Evolutionary conservation across 805 yeast species (phyloP).

Genomic region (Lipomyces kockii): DNA sequence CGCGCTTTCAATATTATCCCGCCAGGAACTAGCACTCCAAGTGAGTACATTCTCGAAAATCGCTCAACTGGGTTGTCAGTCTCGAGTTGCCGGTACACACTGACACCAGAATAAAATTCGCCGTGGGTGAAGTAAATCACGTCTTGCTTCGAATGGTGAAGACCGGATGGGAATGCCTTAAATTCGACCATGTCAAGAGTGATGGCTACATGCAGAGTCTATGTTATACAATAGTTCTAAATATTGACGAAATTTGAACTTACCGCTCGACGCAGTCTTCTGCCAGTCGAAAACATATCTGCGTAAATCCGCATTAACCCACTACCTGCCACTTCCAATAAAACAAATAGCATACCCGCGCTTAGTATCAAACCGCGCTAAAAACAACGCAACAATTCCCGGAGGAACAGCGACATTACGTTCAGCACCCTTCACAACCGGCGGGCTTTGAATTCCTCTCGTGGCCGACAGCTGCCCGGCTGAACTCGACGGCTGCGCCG

Average conservation of each 20-base stretch:
- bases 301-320: neutral
- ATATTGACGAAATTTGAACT: neutral
- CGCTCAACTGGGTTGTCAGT: conserved; percentile 40
- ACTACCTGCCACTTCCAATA: conserved; percentile 48
- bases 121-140: conserved; percentile 58
- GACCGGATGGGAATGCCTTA: conserved; percentile 70
- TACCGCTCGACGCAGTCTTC: conserved; percentile 38
- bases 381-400: conserved; percentile 48
- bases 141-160: conserved; percentile 59
- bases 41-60: conserved; percentile 55
- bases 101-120: conserved; percentile 50
- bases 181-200: conserved; percentile 58
- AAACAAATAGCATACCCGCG: conserved; percentile 50
- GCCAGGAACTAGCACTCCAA: conserved; percentile 56
- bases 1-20: conserved; percentile 20
- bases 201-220: conserved; percentile 4
- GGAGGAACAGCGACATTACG: conserved; percentile 17
- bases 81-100: conserved; percentile 56
- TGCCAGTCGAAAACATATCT: conserved; percentile 35
- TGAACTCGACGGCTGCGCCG: neutral
- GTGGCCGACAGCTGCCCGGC: neutral
- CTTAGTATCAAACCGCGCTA: conserved; percentile 58
- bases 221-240: neutral
- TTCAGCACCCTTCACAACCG: neutral
- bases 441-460: neutral